phyloP scores from a whole-genome alignment of 495 filamentous ascomycete species.

The Terfezia claveryi region DNA sequence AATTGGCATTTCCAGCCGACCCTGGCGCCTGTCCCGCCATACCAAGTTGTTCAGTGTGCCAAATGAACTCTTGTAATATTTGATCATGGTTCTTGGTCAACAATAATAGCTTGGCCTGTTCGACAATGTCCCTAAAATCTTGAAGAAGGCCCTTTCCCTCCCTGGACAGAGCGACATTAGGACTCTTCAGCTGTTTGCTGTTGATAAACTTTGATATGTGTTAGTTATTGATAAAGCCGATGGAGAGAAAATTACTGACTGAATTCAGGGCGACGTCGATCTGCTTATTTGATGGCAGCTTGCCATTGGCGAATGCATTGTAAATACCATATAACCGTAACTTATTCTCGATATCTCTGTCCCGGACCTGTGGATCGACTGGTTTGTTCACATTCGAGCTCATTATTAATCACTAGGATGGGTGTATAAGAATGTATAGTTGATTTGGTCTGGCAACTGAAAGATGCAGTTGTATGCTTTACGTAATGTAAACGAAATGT shows the following conservation, averaged over 20 bases:
- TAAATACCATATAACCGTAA: conserved; percentile 80
- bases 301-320: conserved; percentile 66
- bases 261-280: conserved; percentile 87
- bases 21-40: conserved; percentile 27
- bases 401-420: no score
- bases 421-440: no score
- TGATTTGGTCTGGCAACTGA: no score
- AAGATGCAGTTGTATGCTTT: no score
- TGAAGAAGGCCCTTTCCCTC: conserved; percentile 58
- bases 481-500: no score
- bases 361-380: conserved; percentile 17
- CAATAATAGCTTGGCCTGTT: conserved; percentile 70
- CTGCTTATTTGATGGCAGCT: conserved; percentile 88
- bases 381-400: conserved; percentile 19
- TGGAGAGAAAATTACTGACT: conserved; percentile 29
- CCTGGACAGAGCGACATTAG: conserved; percentile 54
- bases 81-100: conserved; percentile 91
- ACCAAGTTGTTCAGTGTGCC: conserved; percentile 55
- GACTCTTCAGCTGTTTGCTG: conserved; percentile 23
- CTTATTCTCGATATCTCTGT: conserved; percentile 63
- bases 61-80: conserved; percentile 88
- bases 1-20: conserved; percentile 30
- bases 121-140: conserved; percentile 63
- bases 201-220: conserved; percentile 25
- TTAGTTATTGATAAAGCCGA: conserved; percentile 15